Evolutionary conservation across 2,329 filamentous ascomycete genomes (phyloP), one percentile per base, ranked within the genome.

Genomic region (Claviceps sorghi): DNA sequence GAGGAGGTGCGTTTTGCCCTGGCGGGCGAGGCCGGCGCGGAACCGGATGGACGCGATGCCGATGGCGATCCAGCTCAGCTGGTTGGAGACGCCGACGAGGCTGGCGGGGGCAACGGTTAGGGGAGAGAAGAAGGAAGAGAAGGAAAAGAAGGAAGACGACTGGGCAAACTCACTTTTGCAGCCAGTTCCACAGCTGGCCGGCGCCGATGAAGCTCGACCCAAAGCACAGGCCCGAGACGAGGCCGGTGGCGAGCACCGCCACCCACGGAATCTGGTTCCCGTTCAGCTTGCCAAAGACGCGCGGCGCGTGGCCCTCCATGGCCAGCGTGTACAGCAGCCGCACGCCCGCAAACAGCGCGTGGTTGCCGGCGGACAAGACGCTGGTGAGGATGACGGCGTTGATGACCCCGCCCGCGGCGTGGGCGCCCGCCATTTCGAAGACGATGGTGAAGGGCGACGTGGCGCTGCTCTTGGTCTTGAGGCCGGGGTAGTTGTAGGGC

Each of bases 21-120:
- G 82, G 2, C 66, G 61, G 47, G 70, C 69, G 51, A 84, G 66
- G 4, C 71, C 82, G 3, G 70, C 65, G 29, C 82, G 78, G 69
- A 84, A 84, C 29, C 82, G 78, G n/a, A 84, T 66, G 0, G 79
- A 83, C 0, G 81, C 76, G 51, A 84, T 69, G 7, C 79, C 76
- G 54, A 84, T 85, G 52, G 77, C 72, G 57, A 79, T 75, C 80
- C 82, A 84, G 49, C 78, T 78, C 4, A 84, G 66, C 64, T 84
- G 81, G 62, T 83, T 84, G 0, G 80, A 83, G 0, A 84, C 81
- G 11, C 80, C 80, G 52, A 84, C 79, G 46, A 84, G 75, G 53
- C 73, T 76, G 48, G 43, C 7, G 42, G 6, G 10, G 13, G n/a
- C n/a, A n/a, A n/a, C n/a, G 44, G 11, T 21, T 3, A 34, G 29